Evolutionary conservation across 352 stramenopile genomes (phyloP).

Genomic region (Albugo candida): DNA sequence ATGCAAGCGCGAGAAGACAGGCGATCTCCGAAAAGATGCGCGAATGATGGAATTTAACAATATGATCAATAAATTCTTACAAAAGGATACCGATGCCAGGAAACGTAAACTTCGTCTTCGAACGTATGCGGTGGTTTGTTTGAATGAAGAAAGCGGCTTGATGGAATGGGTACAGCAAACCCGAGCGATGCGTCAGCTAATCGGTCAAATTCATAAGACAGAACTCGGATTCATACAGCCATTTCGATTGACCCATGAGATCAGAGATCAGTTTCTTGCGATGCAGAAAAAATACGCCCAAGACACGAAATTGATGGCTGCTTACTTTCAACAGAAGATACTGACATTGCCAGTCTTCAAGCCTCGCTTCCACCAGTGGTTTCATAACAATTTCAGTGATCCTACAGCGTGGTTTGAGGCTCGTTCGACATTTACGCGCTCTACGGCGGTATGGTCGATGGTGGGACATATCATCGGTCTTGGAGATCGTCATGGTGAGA

Average conservation of each 20-base stretch:
- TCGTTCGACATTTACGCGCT: slow-evolving; percentile 64
- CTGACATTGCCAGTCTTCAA: slow-evolving; percentile 63
- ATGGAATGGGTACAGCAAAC: slow-evolving; percentile 99
- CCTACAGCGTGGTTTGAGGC: slow-evolving; percentile 96
- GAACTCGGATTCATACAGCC: slow-evolving; percentile 69
- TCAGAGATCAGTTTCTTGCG: slow-evolving; percentile 72
- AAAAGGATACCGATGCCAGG: slow-evolving; percentile 72
- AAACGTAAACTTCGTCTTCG: slow-evolving; percentile 87
- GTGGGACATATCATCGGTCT: slow-evolving; percentile 91
- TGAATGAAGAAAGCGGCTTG: slow-evolving; percentile 98
- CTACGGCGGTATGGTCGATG: slow-evolving; percentile 92
- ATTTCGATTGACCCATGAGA: slow-evolving; percentile 49
- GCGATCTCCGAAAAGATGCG: slow-evolving; percentile 98
- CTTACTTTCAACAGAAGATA: slow-evolving; percentile 47
- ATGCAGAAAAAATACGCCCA: slow-evolving; percentile 79
- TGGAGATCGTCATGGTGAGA: slow-evolving; percentile 95
- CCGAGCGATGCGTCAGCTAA: slow-evolving; percentile 82
- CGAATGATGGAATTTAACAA: slow-evolving; percentile 99
- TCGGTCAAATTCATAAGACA: slow-evolving; percentile 75
- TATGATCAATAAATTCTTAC: slow-evolving; percentile 98
- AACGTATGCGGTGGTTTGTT: slow-evolving; percentile 97
- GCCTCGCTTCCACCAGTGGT: slow-evolving; percentile 97
- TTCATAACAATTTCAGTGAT: slow-evolving; percentile 95
- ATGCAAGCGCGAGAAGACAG: slow-evolving; percentile 95
- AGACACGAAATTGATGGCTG: slow-evolving; percentile 53